Conservation (phyloP, 495 filamentous ascomycete species). For the Acidiella bohemica region DNA sequence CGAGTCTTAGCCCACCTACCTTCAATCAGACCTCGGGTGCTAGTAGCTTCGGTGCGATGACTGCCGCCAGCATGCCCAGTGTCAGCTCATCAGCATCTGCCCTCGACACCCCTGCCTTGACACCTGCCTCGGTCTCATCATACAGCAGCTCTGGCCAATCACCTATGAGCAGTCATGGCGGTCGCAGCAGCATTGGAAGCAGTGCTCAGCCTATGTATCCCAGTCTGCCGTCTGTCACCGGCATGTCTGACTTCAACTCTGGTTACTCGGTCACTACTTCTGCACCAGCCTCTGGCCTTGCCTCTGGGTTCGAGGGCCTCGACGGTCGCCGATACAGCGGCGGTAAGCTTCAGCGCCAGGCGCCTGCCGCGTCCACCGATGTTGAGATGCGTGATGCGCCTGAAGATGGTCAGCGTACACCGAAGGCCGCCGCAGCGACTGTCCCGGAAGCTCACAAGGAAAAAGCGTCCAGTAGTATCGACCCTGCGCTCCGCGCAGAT, state of each 20-base stretch:
- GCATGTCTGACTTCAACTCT: constrained; percentile 38
- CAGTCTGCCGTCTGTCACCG: constrained; percentile 59
- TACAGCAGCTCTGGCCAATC: constrained; percentile 73
- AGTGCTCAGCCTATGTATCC: constrained; percentile 49
- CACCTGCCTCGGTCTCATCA: constrained; percentile 70
- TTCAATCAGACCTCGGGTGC: constrained; percentile 21
- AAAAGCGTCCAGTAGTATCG: constrained; percentile 17
- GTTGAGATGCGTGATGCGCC: constrained; percentile 14
- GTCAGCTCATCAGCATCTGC: constrained; percentile 30
- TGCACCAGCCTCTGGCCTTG: constrained; percentile 63
- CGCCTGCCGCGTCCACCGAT: constrained; percentile 15
- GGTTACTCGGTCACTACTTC: constrained; percentile 53
- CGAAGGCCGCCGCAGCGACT: constrained; percentile 4
- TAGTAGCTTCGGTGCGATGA: constrained; percentile 46
- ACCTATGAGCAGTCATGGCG: constrained; percentile 52
- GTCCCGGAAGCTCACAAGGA: constrained; percentile 9
- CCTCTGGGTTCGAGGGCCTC: constrained; percentile 51
- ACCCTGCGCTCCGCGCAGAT: constrained; percentile 19
- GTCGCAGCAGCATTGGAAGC: constrained; percentile 23
- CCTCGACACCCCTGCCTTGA: constrained; percentile 67
- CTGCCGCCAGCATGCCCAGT: constrained; percentile 27
- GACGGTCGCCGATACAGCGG: constrained; percentile 77
- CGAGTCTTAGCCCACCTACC: constrained; percentile 60
- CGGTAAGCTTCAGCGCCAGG: constrained; percentile 56
- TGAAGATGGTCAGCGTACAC: constrained; percentile 14